Base-by-base conservation (phyloP, 2,329 filamentous ascomycete genomes). In the Penicillium sp. region DNA sequence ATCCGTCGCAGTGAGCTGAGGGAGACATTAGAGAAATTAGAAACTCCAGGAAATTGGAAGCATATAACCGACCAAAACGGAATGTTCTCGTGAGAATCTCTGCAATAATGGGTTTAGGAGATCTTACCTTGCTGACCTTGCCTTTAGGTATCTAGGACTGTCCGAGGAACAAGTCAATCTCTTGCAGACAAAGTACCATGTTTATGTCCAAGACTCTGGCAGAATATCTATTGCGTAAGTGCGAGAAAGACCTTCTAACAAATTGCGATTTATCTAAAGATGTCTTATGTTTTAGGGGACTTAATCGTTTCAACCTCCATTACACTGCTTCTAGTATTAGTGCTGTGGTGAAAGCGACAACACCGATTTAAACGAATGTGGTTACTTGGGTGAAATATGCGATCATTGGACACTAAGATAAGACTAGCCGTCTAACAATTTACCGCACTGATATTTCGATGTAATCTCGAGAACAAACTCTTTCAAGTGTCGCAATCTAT, bases 181-280 rank as follows among this genome's bases (percentile, higher is more conserved):
- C 1, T 46, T 60, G 10, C 45, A 55, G 4, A 18, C 52, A 0
- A 48, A 55, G 36, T 37, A 58, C 11, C 57, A 60, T 51, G 48
- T 60, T 14, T 60, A 60, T 29, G 45, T 60, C 11, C 57, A 60
- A 24, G 55, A 60, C 13, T 42, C 57, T 14, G 55, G 55, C 13
- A 58, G 57, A 36, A 60, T 60, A 13, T 60, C 57, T 9, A 58
- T 60, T 29, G 57, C 57, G 57, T 60, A 51, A 3, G 57, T 51
- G 16, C 37, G 5, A 26, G 10, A 1, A 8, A 2, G 9, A 4
- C 4, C 23, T 6, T 23, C 3, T 13, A 44, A 2, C 18, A 18
- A 8, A 6, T 8, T 3, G 18, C 5, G 19, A 18, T 21, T 33
- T 21, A 34, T 18, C 50, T 56, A 39, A 59, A 33, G 24, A 24